Evolutionary conservation across 1,139 yeast species (phyloP).

Genomic region (Scheffersomyces titani): DNA sequence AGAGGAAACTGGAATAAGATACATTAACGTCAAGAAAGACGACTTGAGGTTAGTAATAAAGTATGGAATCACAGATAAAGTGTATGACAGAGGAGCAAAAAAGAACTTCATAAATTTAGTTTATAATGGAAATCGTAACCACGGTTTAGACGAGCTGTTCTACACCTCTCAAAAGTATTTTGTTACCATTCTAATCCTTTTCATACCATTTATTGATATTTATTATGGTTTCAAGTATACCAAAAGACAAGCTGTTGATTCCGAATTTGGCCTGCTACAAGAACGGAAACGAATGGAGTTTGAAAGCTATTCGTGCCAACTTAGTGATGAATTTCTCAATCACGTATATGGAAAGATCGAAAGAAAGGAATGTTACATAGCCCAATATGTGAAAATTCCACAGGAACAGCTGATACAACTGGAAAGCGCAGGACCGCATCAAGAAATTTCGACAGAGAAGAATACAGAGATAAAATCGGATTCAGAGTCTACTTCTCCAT

Average conservation of each 20-base stretch:
- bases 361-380: conserved; percentile 18
- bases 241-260: neutral
- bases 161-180: conserved; percentile 15
- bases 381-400: conserved; percentile 17
- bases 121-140: conserved; percentile 29
- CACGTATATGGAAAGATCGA: conserved; percentile 21
- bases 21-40: conserved; percentile 27
- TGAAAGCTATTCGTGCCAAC: conserved; percentile 10
- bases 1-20: conserved; percentile 32
- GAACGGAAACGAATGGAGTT: conserved; percentile 5
- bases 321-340: conserved; percentile 21
- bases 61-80: conserved; percentile 23
- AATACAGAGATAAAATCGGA: neutral
- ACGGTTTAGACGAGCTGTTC: conserved; percentile 9
- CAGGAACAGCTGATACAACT: neutral
- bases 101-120: conserved; percentile 38
- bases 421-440: neutral
- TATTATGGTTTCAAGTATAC: conserved; percentile 11
- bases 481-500: neutral
- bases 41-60: conserved; percentile 31
- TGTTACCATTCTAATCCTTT: conserved; percentile 20
- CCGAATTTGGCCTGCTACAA: neutral
- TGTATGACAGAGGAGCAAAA: conserved; percentile 31
- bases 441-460: neutral
- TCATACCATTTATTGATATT: conserved; percentile 35